Percentiles rank a stretch among this genome's conserved stretches.
Evolutionary conservation across 2,329 filamentous ascomycete genomes (phyloP).

Genomic region (Byssothecium circinans): DNA sequence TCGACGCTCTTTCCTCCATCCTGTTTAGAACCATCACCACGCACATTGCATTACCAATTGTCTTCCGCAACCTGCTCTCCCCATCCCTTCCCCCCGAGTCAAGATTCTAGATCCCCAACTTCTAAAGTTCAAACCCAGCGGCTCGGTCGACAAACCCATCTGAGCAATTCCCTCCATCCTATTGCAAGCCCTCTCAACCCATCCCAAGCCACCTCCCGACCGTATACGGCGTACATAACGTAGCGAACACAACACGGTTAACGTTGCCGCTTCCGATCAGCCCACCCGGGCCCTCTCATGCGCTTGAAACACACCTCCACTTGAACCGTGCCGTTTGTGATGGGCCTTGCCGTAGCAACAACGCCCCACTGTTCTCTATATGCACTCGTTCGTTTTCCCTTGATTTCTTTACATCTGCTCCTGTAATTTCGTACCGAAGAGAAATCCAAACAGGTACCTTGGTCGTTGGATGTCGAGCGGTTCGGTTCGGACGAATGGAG

Average conservation of each 20-base stretch:
- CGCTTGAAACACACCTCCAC: background rate
- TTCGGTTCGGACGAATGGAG: too few relatives aligned
- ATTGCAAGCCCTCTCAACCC: background rate
- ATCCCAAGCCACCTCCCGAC: too few relatives aligned
- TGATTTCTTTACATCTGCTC: background rate
- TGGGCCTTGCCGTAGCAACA: background rate
- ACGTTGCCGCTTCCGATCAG: background rate
- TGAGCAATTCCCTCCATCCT: background rate
- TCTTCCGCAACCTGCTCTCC: background rate
- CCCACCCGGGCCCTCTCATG: background rate
- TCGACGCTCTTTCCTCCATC: too few relatives aligned
- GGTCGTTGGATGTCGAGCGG: too few relatives aligned
- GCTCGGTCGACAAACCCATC: background rate
- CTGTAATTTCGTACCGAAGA: too few relatives aligned
- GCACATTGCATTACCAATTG: too few relatives aligned
- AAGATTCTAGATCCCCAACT: too few relatives aligned
- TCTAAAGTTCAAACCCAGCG: background rate
- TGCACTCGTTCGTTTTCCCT: background rate
- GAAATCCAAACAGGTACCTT: too few relatives aligned
- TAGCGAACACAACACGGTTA: too few relatives aligned
- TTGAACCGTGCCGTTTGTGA: background rate
- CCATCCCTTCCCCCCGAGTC: too few relatives aligned
- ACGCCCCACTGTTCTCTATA: background rate
- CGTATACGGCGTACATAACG: too few relatives aligned
- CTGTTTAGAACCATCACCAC: too few relatives aligned